Percentiles rank a stretch among this genome's conserved stretches.
These are phyloP conservation scores for Lachnellula cervina DNA, from an alignment of 2,329 filamentous ascomycete genomes.

Conservation along the genomic window DNA sequence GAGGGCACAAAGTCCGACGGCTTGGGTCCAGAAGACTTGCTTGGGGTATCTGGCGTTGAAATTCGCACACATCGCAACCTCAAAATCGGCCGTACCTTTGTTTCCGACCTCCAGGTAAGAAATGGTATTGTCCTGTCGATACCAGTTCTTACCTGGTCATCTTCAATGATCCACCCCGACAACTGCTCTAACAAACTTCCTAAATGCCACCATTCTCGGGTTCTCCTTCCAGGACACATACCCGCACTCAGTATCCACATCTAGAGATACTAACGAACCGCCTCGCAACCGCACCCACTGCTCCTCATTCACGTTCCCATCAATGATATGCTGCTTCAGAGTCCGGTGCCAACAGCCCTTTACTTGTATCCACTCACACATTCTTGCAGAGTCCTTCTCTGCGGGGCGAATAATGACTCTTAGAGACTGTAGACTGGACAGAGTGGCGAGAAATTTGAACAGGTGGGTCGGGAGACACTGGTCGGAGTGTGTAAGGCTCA, in stretches of 20 bases:
- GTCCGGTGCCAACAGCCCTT: not conserved
- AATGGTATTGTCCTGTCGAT: not conserved
- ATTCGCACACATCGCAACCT: too few relatives aligned
- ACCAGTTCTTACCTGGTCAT: not conserved
- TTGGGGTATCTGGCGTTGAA: constrained; percentile 28
- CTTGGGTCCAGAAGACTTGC: constrained; percentile 23
- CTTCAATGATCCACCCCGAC: not conserved
- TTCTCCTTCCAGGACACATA: not conserved
- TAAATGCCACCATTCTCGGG: not conserved
- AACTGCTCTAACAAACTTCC: not conserved
- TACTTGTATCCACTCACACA: not conserved
- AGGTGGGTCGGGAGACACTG: not conserved
- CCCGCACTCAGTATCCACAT: not conserved
- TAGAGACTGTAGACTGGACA: not conserved
- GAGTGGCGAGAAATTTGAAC: not conserved
- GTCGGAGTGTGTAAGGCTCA: not conserved
- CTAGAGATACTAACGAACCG: not conserved
- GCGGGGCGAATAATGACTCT: not conserved
- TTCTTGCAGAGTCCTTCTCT: fast-evolving
- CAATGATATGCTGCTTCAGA: not conserved
- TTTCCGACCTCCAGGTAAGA: too few relatives aligned
- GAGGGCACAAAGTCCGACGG: constrained; percentile 20
- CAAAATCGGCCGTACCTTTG: not conserved
- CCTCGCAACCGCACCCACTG: not conserved
- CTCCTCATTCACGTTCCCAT: not conserved